These are phyloP conservation scores for Fusarium sp. DNA, from an alignment of 2,329 filamentous ascomycete genomes.

Conservation along the genomic window DNA sequence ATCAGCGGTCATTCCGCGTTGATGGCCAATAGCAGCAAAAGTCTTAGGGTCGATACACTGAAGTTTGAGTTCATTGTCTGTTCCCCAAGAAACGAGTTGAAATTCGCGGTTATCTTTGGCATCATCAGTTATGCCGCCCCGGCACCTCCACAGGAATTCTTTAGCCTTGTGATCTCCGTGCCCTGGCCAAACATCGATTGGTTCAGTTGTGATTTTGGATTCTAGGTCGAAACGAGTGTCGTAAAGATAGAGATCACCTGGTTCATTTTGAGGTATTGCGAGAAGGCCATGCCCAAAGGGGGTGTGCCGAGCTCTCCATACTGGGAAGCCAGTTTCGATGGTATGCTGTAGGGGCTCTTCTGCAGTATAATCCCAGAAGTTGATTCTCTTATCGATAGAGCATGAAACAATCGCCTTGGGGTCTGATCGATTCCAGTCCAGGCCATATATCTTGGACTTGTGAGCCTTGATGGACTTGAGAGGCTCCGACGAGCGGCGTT, in stretches of 20 bases:
- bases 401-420: conserved; percentile 83
- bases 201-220: conserved; percentile 60
- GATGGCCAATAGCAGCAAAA: conserved; percentile 77
- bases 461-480: conserved; percentile 89
- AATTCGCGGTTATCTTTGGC: conserved; percentile 88
- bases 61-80: conserved; percentile 84
- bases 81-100: conserved; percentile 92
- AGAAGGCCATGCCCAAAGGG: conserved; percentile 88
- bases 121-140: conserved; percentile 75
- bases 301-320: conserved; percentile 91
- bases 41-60: conserved; percentile 77
- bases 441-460: conserved; percentile 91
- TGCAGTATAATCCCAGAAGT: conserved; percentile 85
- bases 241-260: conserved; percentile 87
- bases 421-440: conserved; percentile 91
- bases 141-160: conserved; percentile 89
- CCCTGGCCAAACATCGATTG: conserved; percentile 70
- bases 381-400: conserved; percentile 91
- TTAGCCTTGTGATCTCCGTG: conserved; percentile 80
- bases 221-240: conserved; percentile 68
- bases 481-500: conserved; percentile 81
- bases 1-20: conserved; percentile 74
- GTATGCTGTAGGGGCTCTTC: conserved; percentile 78
- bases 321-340: conserved; percentile 85
- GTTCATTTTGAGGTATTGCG: conserved; percentile 92